phyloP scores from a whole-genome alignment of 176 grass and related monocot genomes.

The Ananas comosus region DNA sequence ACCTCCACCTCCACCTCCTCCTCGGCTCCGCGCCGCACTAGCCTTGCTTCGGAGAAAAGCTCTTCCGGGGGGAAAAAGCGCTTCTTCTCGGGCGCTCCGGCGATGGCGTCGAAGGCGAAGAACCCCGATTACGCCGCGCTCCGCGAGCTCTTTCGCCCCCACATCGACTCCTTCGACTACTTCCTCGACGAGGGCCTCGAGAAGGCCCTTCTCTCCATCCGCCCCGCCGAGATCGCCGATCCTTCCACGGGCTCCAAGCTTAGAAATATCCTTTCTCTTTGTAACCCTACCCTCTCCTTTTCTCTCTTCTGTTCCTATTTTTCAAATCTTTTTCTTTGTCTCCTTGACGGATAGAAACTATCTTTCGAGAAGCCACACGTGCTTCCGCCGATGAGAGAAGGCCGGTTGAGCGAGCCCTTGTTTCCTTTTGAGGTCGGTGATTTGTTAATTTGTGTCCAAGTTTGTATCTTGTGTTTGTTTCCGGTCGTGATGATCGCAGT shows the following conservation, averaged over 20 bases:
- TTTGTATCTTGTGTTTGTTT: conserved; percentile 1
- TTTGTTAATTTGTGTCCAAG: conserved; percentile 1
- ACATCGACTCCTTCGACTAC: conserved; percentile 75
- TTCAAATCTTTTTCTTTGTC: conserved; percentile 9
- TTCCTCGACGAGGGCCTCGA: conserved; percentile 75
- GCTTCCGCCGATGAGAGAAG: conserved; percentile 37
- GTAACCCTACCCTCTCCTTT: background rate
- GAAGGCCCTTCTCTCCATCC: conserved; percentile 40
- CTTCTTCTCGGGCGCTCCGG: background rate
- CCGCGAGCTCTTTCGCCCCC: conserved; percentile 61
- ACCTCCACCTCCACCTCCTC: background rate
- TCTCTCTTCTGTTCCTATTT: conserved; percentile 1
- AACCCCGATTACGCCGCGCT: conserved; percentile 35
- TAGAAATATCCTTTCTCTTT: conserved; percentile 73
- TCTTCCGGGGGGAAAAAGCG: background rate
- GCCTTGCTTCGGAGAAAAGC: no score
- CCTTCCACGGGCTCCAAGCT: conserved; percentile 35
- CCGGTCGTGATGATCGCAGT: conserved; percentile 10
- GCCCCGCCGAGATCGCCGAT: conserved; percentile 41
- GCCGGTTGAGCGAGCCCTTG: conserved; percentile 23
- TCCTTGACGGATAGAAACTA: conserved; percentile 54
- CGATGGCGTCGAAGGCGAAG: conserved; percentile 23
- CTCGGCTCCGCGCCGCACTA: no score
- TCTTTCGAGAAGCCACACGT: conserved; percentile 50
- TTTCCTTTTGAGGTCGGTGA: conserved; percentile 61